Conservation (phyloP, 345 rosid genomes). For the Firmiana major region DNA sequence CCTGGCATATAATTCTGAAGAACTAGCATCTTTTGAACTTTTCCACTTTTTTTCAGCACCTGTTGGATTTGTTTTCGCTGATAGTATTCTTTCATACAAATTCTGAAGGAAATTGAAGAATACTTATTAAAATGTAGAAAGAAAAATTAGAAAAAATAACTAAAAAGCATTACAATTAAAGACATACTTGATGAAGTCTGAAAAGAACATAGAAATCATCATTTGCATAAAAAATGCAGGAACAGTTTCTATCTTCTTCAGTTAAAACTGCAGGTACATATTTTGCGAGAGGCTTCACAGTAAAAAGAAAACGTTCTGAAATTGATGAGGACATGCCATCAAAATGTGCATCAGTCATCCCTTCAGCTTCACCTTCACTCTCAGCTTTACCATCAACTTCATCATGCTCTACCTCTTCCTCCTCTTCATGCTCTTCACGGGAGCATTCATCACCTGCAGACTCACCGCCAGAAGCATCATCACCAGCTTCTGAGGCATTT, state of each 20-base stretch:
- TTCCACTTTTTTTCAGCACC: constrained; percentile 49
- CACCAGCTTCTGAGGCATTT: constrained; percentile 78
- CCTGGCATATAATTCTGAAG: constrained; percentile 74
- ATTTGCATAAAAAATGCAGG: constrained; percentile 75
- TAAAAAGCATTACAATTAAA: not conserved
- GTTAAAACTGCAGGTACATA: constrained; percentile 46
- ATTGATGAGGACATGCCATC: constrained; percentile 43
- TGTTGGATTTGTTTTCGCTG: constrained; percentile 63
- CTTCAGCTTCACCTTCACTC: constrained; percentile 95
- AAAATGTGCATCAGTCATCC: constrained; percentile 43
- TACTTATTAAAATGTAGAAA: not conserved
- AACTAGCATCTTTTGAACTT: constrained; percentile 40
- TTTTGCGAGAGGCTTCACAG: constrained; percentile 83
- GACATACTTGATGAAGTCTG: constrained; percentile 85
- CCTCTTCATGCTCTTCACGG: constrained; percentile 75
- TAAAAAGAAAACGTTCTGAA: constrained; percentile 56
- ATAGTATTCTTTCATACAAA: constrained; percentile 77
- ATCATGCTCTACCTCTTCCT: constrained; percentile 73
- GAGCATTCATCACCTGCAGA: constrained; percentile 92
- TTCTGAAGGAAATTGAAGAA: constrained; percentile 35
- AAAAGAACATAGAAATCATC: constrained; percentile 90
- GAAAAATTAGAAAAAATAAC: constrained; percentile 15
- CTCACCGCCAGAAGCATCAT: constrained; percentile 76
- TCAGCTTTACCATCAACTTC: constrained; percentile 84
- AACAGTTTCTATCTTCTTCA: constrained; percentile 44